A percentile compares a stretch with the other conserved stretches of the same genome.
Conservation (phyloP, 768 basidiomycete genomes). For the Pleurotus eryngii region DNA sequence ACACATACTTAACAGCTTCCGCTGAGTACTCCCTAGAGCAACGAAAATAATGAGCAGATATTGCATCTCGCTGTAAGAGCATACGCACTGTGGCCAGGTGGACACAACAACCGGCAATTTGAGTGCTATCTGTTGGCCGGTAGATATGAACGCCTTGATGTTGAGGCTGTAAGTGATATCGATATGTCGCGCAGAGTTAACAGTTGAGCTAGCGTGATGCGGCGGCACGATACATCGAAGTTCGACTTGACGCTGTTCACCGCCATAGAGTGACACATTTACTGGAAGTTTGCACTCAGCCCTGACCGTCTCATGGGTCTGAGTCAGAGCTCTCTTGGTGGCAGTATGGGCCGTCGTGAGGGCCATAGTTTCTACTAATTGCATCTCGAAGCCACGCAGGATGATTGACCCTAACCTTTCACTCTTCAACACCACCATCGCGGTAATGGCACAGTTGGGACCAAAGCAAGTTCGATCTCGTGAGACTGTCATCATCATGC, state of each 20-base stretch:
- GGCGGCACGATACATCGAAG: constrained; percentile 65
- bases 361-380: constrained; percentile 75
- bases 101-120: constrained; percentile 80
- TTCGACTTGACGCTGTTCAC: constrained; percentile 69
- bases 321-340: constrained; percentile 58
- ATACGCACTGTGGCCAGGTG: constrained; percentile 77
- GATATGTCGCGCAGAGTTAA: constrained; percentile 80
- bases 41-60: constrained; percentile 4
- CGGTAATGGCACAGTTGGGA: constrained; percentile 76
- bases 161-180: constrained; percentile 79
- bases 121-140: constrained; percentile 59
- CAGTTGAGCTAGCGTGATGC: constrained; percentile 75
- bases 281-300: constrained; percentile 71
- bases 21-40: constrained; percentile 57
- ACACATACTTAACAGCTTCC: constrained; percentile 56
- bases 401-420: constrained; percentile 65
- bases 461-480: constrained; percentile 80
- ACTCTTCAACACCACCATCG: constrained; percentile 71
- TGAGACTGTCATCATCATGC: constrained; percentile 71
- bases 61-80: not conserved
- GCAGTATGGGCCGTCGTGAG: constrained; percentile 54
- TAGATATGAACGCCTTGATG: constrained; percentile 76
- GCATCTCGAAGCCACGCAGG: constrained; percentile 81
- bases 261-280: constrained; percentile 72
- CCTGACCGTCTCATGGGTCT: constrained; percentile 50